Conservation (phyloP, 352 stramenopile genomes). For the Phytophthora sansomeana region DNA sequence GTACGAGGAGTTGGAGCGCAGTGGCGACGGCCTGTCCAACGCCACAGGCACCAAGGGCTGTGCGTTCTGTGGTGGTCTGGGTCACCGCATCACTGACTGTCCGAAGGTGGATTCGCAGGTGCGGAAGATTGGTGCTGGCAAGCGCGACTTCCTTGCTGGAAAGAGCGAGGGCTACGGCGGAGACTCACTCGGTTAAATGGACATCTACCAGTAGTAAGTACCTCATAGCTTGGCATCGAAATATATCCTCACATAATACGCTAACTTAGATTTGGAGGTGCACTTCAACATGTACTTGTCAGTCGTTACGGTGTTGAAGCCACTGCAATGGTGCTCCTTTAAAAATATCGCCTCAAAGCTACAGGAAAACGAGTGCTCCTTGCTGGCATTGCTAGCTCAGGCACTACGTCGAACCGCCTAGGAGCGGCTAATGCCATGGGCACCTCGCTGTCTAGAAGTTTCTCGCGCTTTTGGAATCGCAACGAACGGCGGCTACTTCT, state of each 20-base stretch:
- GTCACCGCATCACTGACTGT: slow-evolving; percentile 98
- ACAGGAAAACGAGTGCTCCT: slow-evolving; percentile 8
- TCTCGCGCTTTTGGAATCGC: slow-evolving; percentile 77
- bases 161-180: slow-evolving; percentile 94
- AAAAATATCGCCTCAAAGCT: slow-evolving; percentile 28
- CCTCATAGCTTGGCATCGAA: slow-evolving; percentile 5
- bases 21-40: slow-evolving; percentile 55
- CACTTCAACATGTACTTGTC: slow-evolving; percentile 2
- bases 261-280: background rate
- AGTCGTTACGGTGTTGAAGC: slow-evolving; percentile 29
- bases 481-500: slow-evolving; percentile 82
- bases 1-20: slow-evolving; percentile 86
- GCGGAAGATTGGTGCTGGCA: slow-evolving; percentile 93
- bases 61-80: slow-evolving; percentile 98
- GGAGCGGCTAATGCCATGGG: slow-evolving; percentile 66
- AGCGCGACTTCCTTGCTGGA: slow-evolving; percentile 95
- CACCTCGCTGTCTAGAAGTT: slow-evolving; percentile 69
- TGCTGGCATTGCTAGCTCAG: background rate
- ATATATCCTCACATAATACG: slow-evolving; percentile 16
- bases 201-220: slow-evolving; percentile 1
- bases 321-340: slow-evolving; percentile 1
- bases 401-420: slow-evolving; percentile 5
- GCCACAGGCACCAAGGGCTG: slow-evolving; percentile 93
- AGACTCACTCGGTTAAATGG: slow-evolving; percentile 84
- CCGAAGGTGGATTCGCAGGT: slow-evolving; percentile 99